Evolutionary conservation across 768 basidiomycete species (phyloP), one percentile per base, ranked within the genome.

Genomic region (Rhizopogon vinicolor): DNA sequence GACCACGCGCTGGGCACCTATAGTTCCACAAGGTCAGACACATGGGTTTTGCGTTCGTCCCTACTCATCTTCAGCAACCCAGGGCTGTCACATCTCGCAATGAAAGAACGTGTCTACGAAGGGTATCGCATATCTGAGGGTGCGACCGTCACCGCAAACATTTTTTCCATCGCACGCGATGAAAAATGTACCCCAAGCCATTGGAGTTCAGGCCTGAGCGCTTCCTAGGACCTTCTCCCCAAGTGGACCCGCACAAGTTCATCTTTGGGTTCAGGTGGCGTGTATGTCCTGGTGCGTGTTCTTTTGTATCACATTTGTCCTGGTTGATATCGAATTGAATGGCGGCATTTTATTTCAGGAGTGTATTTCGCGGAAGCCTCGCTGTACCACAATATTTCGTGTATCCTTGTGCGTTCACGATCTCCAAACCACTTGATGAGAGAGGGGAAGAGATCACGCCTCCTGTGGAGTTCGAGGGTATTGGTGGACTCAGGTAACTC

Each of bases 201-300:
- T 72, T 76, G 44, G 58, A 41, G 1, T 84, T 84, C 63, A 70
- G 75, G 31, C 82, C 82, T 0, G 72, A 75, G 35, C 74, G 82
- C 3, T 72, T 73, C 62, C 67, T 81, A 12, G 52, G 39, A 5
- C 40, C 19, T 22, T 46, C 43, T 18, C 57, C 61, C 0, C 54
- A 62, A 22, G 52, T 56, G 55, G 56, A 61, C 10, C 55, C 58
- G 5, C 58, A 41, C 4, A 44, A 56, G 12, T 7, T 63, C 25
- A 33, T 54, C 12, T 61, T 61, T 49, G 62, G 60, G 2, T 64
- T 64, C 18, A 60, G 62, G n/a, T 39, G 60, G 5, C 51, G 60
- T 10, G 14, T 31, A 10, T 25, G 4, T 25, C 25, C 25, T 25
- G 25, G 25, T 25, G 4, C 25, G 25, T 25, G 25, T 25, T 25